Evolutionary conservation across 73 alveolate species (phyloP).

Genomic region (Paramecium tetraurelia): DNA sequence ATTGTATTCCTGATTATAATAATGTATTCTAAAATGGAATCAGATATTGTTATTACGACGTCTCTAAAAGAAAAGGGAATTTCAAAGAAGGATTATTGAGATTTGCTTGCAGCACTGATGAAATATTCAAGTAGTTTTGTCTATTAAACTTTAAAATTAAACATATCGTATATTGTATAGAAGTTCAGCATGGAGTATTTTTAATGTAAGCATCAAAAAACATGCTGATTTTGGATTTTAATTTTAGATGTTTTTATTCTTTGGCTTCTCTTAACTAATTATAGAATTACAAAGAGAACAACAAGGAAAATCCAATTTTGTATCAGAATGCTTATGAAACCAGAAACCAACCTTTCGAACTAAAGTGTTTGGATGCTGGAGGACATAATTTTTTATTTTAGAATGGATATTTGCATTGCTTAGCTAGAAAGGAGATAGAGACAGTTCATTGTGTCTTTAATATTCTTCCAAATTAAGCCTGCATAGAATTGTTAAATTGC

Average conservation of each 20-base stretch:
- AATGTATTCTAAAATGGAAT: conserved; percentile 60
- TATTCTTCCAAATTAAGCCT: conserved; percentile 50
- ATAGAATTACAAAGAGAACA: conserved; percentile 34
- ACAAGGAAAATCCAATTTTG: not conserved
- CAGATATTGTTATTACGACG: conserved; percentile 41
- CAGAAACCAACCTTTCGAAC: conserved; percentile 58
- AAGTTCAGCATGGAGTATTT: conserved; percentile 60
- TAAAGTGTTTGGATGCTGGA: conserved; percentile 51
- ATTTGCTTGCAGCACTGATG: conserved; percentile 64
- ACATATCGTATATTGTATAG: conserved; percentile 52
- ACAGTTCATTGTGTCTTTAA: conserved; percentile 59
- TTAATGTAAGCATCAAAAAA: conserved; percentile 55
- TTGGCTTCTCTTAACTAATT: conserved; percentile 48
- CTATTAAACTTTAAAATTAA: not conserved
- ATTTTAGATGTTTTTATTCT: conserved; percentile 57
- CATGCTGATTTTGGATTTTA: conserved; percentile 55
- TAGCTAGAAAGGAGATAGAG: conserved; percentile 58
- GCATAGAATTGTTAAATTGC: conserved; percentile 34
- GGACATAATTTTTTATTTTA: conserved; percentile 49
- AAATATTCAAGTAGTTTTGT: conserved; percentile 49
- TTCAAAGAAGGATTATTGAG: conserved; percentile 56
- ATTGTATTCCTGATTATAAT: conserved; percentile 49
- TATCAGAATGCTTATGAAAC: conserved; percentile 47
- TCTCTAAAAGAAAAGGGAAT: conserved; percentile 19
- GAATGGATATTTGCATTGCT: conserved; percentile 50